These are phyloP conservation scores for Fusarium tricinctum DNA, from an alignment of 2,329 filamentous ascomycete genomes.

Conservation along the genomic window DNA sequence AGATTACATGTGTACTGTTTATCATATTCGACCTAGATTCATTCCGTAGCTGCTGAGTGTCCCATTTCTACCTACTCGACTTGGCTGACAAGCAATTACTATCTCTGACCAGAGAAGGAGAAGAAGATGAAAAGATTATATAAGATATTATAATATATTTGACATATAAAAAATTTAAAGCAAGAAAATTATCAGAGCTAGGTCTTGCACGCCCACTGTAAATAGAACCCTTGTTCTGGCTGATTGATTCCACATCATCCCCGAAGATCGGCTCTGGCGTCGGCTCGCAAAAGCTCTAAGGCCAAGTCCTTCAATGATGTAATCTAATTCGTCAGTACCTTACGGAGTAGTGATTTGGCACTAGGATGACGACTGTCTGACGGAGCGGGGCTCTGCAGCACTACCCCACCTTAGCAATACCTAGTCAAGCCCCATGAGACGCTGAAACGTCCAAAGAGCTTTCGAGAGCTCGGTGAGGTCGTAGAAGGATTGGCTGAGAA, in stretches of 20 bases:
- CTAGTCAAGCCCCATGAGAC: conserved; percentile 25
- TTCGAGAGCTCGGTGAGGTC: conserved; percentile 25
- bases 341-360: conserved; percentile 15
- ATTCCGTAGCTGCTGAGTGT: too few relatives aligned
- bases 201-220: too few relatives aligned
- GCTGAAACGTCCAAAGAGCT: conserved; percentile 34
- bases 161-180: too few relatives aligned
- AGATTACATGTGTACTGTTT: too few relatives aligned
- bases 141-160: too few relatives aligned
- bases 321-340: conserved; percentile 47
- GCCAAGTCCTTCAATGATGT: conserved; percentile 42
- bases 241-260: conserved; percentile 25
- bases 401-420: conserved; percentile 41
- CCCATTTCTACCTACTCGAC: too few relatives aligned
- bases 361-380: conserved; percentile 46
- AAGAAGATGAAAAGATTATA: too few relatives aligned
- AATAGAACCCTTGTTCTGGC: background rate
- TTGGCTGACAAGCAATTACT: too few relatives aligned
- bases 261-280: conserved; percentile 40
- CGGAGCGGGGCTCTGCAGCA: conserved; percentile 40
- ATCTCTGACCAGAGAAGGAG: too few relatives aligned
- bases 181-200: too few relatives aligned
- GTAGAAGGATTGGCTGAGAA: conserved; percentile 34
- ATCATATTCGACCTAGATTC: too few relatives aligned
- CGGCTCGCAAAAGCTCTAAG: background rate